Conservation (phyloP, 2,329 filamentous ascomycete species). For the Ilyonectria destructans region DNA sequence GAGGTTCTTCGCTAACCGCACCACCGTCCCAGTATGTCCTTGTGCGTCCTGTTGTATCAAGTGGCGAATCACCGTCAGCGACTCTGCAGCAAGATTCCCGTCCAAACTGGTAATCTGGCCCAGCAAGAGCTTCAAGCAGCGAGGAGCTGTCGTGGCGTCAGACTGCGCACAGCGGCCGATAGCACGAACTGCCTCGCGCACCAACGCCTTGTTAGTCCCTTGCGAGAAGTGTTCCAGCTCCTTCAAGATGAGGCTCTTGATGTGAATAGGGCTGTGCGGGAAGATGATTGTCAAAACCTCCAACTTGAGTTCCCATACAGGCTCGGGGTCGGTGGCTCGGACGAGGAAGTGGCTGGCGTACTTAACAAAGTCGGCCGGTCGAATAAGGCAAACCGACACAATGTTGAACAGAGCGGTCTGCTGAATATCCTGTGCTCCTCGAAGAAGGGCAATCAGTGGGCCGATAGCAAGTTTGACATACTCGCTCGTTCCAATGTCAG, state of each 20-base stretch:
- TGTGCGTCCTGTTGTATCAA: constrained; percentile 92
- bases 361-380: constrained; percentile 86
- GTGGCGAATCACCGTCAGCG: constrained; percentile 94
- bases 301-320: constrained; percentile 92
- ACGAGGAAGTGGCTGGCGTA: constrained; percentile 94
- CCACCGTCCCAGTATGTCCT: constrained; percentile 87
- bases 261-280: constrained; percentile 81
- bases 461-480: constrained; percentile 85
- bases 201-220: constrained; percentile 80
- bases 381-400: constrained; percentile 87
- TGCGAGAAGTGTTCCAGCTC: constrained; percentile 95
- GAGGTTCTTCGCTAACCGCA: constrained; percentile 91
- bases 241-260: constrained; percentile 90
- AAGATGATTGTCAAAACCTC: constrained; percentile 94
- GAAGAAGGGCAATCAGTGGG: constrained; percentile 87
- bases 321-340: constrained; percentile 81
- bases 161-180: constrained; percentile 94
- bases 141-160: constrained; percentile 78
- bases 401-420: constrained; percentile 95
- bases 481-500: constrained; percentile 85
- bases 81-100: constrained; percentile 90
- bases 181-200: constrained; percentile 91
- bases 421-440: constrained; percentile 89
- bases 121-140: constrained; percentile 88
- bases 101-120: constrained; percentile 92